Percentiles rank a stretch among this genome's conserved stretches.
These are phyloP conservation scores for Staphylotrichum tortipilum DNA, from an alignment of 495 filamentous ascomycete genomes.

Conservation along the genomic window DNA sequence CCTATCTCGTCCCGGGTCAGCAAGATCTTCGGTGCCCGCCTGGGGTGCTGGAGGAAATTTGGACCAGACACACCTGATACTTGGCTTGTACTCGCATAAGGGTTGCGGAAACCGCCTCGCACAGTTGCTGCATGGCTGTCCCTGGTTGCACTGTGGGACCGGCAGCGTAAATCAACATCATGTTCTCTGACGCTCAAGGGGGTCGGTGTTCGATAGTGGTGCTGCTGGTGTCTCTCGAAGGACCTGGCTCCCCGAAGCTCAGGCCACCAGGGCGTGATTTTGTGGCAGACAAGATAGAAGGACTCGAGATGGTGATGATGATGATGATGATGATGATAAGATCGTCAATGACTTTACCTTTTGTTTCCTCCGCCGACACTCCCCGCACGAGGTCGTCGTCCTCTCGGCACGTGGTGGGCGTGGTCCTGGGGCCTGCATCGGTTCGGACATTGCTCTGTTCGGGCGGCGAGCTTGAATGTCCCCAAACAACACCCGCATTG, in stretches of 20 bases:
- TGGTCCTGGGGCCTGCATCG: slow-evolving; percentile 18
- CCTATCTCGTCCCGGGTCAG: slow-evolving; percentile 9
- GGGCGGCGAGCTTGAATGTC: slow-evolving; percentile 1
- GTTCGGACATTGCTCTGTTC: slow-evolving; percentile 26
- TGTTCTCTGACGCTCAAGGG: not conserved
- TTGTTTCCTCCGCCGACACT: slow-evolving; percentile 34
- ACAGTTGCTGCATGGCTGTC: slow-evolving; percentile 34
- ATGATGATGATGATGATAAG: not conserved
- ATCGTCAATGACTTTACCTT: slow-evolving; percentile 19
- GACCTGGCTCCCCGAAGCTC: too few species aligned
- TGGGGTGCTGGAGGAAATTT: not conserved
- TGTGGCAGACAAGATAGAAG: too few species aligned
- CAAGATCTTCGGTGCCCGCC: not conserved
- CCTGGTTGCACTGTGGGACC: slow-evolving; percentile 29
- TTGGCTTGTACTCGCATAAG: slow-evolving; percentile 28
- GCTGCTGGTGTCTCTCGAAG: too few species aligned
- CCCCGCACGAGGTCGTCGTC: slow-evolving; percentile 31
- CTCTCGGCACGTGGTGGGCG: slow-evolving; percentile 27
- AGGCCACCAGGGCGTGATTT: too few species aligned
- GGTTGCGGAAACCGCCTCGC: slow-evolving; percentile 32
- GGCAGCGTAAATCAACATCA: slow-evolving; percentile 1
- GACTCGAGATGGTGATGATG: too few species aligned
- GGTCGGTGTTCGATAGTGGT: not conserved
- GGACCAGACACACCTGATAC: slow-evolving; percentile 19
- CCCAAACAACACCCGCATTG: slow-evolving; percentile 1